Evolutionary conservation across 2,329 filamentous ascomycete genomes (phyloP).

Genomic region (Xenoacremonium recifei): DNA sequence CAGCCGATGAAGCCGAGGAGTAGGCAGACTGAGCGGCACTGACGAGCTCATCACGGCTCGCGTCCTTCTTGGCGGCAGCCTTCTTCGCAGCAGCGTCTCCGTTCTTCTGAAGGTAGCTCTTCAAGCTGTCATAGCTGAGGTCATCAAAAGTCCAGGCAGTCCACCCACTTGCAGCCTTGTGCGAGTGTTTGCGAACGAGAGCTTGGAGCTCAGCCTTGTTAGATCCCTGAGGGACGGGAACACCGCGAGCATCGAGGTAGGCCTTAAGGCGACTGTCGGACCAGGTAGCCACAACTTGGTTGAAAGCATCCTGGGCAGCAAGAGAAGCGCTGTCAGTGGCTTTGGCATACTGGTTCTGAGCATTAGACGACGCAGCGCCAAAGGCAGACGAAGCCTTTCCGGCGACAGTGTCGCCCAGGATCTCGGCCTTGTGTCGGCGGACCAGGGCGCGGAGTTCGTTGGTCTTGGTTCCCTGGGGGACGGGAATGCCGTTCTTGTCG

Average conservation of each 20-base stretch:
- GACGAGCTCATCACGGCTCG: conserved; percentile 71
- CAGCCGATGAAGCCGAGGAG: conserved; percentile 55
- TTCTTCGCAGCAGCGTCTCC: conserved; percentile 57
- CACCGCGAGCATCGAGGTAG: conserved; percentile 73
- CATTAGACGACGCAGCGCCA: conserved; percentile 72
- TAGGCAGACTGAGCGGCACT: conserved; percentile 63
- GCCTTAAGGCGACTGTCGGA: conserved; percentile 75
- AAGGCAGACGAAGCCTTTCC: conserved; percentile 59
- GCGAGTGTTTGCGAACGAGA: conserved; percentile 68
- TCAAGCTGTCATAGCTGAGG: conserved; percentile 68
- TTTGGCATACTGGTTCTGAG: conserved; percentile 72
- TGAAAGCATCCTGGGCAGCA: conserved; percentile 65
- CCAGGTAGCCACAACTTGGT: conserved; percentile 62
- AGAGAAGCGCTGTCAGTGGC: conserved; percentile 68
- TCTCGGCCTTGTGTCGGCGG: conserved; percentile 77
- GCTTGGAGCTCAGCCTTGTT: conserved; percentile 73
- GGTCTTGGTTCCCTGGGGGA: conserved; percentile 86
- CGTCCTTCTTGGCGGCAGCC: conserved; percentile 59
- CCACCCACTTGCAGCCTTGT: conserved; percentile 67
- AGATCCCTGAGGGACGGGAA: conserved; percentile 70
- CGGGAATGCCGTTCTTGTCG: conserved; percentile 81
- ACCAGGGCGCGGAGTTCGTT: conserved; percentile 89
- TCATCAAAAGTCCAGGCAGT: conserved; percentile 80
- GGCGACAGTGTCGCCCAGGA: conserved; percentile 64
- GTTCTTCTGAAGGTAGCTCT: conserved; percentile 51